Evolutionary conservation across 2,329 filamentous ascomycete genomes (phyloP).

Genomic region (Pyrenophora graminea): DNA sequence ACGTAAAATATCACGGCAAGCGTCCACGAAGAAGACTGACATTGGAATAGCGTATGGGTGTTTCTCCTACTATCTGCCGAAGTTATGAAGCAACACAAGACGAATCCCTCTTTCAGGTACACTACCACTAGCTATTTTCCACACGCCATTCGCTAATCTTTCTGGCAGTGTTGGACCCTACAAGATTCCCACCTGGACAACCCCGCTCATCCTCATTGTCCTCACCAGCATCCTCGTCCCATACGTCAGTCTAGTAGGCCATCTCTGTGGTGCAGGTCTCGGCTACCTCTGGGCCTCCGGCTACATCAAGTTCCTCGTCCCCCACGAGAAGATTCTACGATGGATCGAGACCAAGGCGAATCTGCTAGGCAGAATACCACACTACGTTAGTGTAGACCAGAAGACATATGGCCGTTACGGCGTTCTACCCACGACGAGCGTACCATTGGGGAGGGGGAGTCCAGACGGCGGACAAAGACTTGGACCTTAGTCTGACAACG

Average conservation of each 20-base stretch:
- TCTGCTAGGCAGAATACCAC: slow-evolving; percentile 78
- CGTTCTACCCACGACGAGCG: slow-evolving; percentile 65
- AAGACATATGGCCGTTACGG: slow-evolving; percentile 95
- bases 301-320: slow-evolving; percentile 85
- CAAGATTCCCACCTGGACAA: slow-evolving; percentile 89
- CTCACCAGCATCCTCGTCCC: slow-evolving; percentile 78
- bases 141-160: slow-evolving; percentile 7
- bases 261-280: slow-evolving; percentile 79
- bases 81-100: slow-evolving; percentile 80
- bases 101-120: slow-evolving; percentile 75
- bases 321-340: slow-evolving; percentile 82
- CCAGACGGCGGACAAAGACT: slow-evolving; percentile 39
- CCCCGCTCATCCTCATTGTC: slow-evolving; percentile 76
- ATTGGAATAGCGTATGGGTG: slow-evolving; percentile 76
- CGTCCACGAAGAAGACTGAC: not conserved
- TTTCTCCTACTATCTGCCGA: slow-evolving; percentile 86
- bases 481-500: slow-evolving; percentile 23
- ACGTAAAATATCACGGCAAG: slow-evolving; percentile 27
- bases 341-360: slow-evolving; percentile 91
- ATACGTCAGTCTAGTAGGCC: slow-evolving; percentile 81
- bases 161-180: slow-evolving; percentile 57
- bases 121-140: slow-evolving; percentile 41
- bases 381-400: slow-evolving; percentile 93
- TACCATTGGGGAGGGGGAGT: slow-evolving; percentile 30
- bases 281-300: slow-evolving; percentile 89